Base-by-base conservation (phyloP, 495 filamentous ascomycete genomes). In the Penicillium malachiteum region DNA sequence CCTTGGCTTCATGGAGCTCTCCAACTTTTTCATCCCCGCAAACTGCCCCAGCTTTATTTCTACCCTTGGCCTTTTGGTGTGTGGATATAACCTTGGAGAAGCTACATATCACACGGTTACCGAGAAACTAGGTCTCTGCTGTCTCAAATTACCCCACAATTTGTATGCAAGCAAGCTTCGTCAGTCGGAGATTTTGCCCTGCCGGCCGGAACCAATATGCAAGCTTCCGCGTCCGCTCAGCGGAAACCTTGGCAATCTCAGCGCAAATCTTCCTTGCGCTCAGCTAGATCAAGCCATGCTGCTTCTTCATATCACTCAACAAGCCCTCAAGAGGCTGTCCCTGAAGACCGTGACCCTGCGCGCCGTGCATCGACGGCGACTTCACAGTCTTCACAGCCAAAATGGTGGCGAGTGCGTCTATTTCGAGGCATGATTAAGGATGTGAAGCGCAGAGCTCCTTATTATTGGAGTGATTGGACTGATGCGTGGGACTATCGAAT, bases 401-500 rank as follows among this genome's bases (percentile, higher is more conserved):
- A 71, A 67, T 88, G 86, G 85, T 89, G 83, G 83, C 81, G 71
- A 54, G 77, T 87, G 31, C 77, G 71, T 34, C 73, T 79, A 11
- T 80, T 81, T 59, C 74, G 73, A 4, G 78, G 90, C 58, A 92
- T 94, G 84, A 65, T 82, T 38, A 83, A 89, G 59, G 90, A 94
- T 72, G 63, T 92, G 49, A 84, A 81, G 53, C 81, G 89, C 47
- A 76, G 90, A 55, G 81, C 78, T 5, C 90, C 90, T 9, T 92
- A 78, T 66, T 94, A 91, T 62, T 76, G 72, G 73, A 88, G 83
- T 67, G 90, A 94, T 71, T 92, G 86, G 87, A 78, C 71, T 31
- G 90, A 93, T 73, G 90, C 89, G 3, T 91, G 87, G 88, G 84
- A 91, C 67, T 94, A 94, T 72, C 81, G 90, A 34, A 86, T 91